Evolutionary conservation across 2,329 filamentous ascomycete species (phyloP), one percentile per base, ranked within the genome.

Genomic region (Parastagonospora avenae): DNA sequence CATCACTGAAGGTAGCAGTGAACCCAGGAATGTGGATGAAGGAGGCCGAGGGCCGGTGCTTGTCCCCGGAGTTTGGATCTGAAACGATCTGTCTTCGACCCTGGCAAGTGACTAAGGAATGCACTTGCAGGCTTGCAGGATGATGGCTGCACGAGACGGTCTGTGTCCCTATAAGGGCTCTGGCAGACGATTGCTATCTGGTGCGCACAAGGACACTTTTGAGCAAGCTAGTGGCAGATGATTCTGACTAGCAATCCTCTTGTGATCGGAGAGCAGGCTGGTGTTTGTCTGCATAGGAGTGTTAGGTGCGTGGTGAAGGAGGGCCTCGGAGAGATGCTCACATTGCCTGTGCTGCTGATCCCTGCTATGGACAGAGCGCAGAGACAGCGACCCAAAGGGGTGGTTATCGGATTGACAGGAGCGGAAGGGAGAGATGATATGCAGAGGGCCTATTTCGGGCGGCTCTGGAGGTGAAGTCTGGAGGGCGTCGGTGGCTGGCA

Each of bases 1-100:
- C 68, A 73, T 74, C 58, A 74, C 69, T 73, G 55, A 61, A 64
- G 63, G 70, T 72, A 72, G 67, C 70, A 71, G 54, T 65, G 57
- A 24, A 62, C 55, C 56, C 59, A 55, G 69, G 66, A 70, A 66
- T 70, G 67, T 72, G 68, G 67, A 57, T 65, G 56, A 58, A 53
- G 57, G 64, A 70, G 62, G 61, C 63, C 65, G 63, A 67, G 62
- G 64, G 57, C 63, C 60, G 65, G 55, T 63, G 60, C 52, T 67
- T 59, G 69, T 61, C 60, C 66, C 69, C 62, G 57, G 63, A 62
- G 60, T 66, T 60, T 57, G 62, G 67, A 70, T 72, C 69, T 73
- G 70, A 73, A 72, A 73, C 69, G 63, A 63, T 63, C 55, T 67
- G 60, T 65, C 58, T 66, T 64, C 51, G 63, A 64, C 62, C 60